Percentiles rank a stretch among this genome's conserved stretches.
Conservation (phyloP, 2,329 filamentous ascomycete species). For the Dactylellina parvicollis region DNA sequence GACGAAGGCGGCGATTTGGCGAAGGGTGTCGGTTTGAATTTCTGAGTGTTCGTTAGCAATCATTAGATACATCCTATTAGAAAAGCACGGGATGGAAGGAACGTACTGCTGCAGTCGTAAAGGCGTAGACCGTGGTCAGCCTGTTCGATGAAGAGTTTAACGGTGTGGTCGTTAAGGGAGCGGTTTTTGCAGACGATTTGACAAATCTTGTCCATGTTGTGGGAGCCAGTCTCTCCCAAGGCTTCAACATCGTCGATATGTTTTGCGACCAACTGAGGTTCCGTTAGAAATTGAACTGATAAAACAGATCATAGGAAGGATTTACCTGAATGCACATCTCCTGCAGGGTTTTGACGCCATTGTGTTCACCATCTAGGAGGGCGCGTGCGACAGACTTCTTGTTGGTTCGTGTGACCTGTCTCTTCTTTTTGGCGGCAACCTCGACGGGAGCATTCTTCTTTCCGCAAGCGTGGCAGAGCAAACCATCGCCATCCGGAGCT, state of each 20-base stretch:
- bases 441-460: conserved; percentile 55
- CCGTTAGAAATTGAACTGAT: not conserved
- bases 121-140: conserved; percentile 54
- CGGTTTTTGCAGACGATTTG: conserved; percentile 58
- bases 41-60: conserved; percentile 33
- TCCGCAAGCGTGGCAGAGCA: conserved; percentile 56
- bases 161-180: conserved; percentile 55
- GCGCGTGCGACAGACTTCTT: conserved; percentile 54
- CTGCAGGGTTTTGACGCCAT: conserved; percentile 55
- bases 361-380: conserved; percentile 55
- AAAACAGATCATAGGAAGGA: not conserved
- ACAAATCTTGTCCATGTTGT: conserved; percentile 57
- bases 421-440: conserved; percentile 53
- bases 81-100: not conserved
- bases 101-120: conserved; percentile 58
- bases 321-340: conserved; percentile 57
- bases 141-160: conserved; percentile 57
- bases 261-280: conserved; percentile 55
- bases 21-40: conserved; percentile 54
- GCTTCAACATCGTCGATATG: conserved; percentile 57
- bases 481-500: conserved; percentile 53
- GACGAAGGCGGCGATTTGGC: conserved; percentile 55
- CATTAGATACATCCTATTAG: not conserved
- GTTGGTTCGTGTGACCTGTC: conserved; percentile 45
- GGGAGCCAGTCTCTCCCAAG: conserved; percentile 55